Evolutionary conservation across 2,329 filamentous ascomycete genomes (phyloP), one percentile per base, ranked within the genome.

Genomic region (Botrytis galanthina): DNA sequence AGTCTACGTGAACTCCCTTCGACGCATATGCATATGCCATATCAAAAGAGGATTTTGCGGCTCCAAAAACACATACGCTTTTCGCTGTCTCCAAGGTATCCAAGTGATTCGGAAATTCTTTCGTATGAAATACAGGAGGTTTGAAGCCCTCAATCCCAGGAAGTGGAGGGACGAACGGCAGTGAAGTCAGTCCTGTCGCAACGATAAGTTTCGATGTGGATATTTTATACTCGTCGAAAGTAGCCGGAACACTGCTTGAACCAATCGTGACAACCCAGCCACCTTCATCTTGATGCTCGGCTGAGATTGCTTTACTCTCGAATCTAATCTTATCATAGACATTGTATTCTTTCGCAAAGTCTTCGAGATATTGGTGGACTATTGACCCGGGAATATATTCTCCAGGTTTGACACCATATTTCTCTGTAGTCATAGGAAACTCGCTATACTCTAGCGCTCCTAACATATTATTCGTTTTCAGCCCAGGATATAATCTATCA

Each of bases 401-500:
- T 26, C 87, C 87, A 10, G 75, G 70, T 63, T 81, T 83, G 57
- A 88, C 81, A 1, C 83, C 84, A 76, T 87, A 90, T 0, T 82
- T 84, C 32, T 85, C 85, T 12, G 83, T 81, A 73, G 86, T 84
- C 89, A 95, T 91, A 29, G 91, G 91, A 74, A 92, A 93, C 77
- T 93, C 92, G 0, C 89, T 88, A 78, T 88, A 94, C 80, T 95
- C 91, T 77, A 91, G 93, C 0, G 89, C 91, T 4, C 92, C 92
- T 18, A 91, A 81, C 80, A 93, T 86, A 78, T 94, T 94, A 81
- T 95, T 95, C 71, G 88, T 90, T 78, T 90, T 92, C 67, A 95
- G 85, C 1, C 88, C 89, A 0, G 89, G 87, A 80, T 94, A 92
- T 0, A 93, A 82, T 1, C 91, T 86, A 54, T 91, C 84, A 73